Evolutionary conservation across 371 early-diverging fungal species (phyloP).

Genomic region (Mucor saturninus): DNA sequence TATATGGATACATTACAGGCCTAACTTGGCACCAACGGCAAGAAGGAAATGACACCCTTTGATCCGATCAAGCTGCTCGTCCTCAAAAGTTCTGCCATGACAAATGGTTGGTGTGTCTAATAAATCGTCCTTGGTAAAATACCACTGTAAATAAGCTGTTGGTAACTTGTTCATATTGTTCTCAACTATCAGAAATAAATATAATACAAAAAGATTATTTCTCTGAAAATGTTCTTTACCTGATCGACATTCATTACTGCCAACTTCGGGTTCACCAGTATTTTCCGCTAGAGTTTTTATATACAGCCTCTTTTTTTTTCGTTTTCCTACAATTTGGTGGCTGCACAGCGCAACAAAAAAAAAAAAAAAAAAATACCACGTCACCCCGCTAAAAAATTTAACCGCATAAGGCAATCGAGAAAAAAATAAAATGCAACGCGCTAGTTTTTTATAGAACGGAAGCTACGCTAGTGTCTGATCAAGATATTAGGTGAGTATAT

Average conservation of each 20-base stretch:
- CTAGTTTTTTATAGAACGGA: too few relatives aligned
- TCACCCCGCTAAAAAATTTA: too few relatives aligned
- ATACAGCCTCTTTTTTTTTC: conserved; percentile 1
- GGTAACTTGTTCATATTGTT: conserved; percentile 3
- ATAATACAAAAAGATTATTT: neutral
- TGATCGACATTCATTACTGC: conserved; percentile 11
- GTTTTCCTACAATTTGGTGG: neutral
- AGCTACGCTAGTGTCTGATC: too few relatives aligned
- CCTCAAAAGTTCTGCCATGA: conserved; percentile 51
- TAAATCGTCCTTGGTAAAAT: conserved; percentile 71
- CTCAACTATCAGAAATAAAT: conserved; percentile 1
- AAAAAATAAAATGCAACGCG: too few relatives aligned
- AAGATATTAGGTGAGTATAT: too few relatives aligned
- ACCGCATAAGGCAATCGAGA: too few relatives aligned
- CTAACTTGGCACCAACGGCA: conserved; percentile 66
- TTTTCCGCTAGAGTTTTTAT: conserved; percentile 3
- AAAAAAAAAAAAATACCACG: too few relatives aligned
- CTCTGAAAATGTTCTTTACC: neutral
- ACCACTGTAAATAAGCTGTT: conserved; percentile 53
- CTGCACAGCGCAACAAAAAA: too few relatives aligned
- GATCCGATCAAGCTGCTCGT: conserved; percentile 61
- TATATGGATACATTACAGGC: conserved; percentile 50
- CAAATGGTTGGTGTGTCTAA: conserved; percentile 64
- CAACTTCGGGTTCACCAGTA: conserved; percentile 12
- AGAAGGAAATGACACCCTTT: conserved; percentile 72